Percentiles rank a stretch among this genome's conserved stretches.
Conservation (phyloP, 202 grass and related monocot species). For the Setaria viridis region DNA sequence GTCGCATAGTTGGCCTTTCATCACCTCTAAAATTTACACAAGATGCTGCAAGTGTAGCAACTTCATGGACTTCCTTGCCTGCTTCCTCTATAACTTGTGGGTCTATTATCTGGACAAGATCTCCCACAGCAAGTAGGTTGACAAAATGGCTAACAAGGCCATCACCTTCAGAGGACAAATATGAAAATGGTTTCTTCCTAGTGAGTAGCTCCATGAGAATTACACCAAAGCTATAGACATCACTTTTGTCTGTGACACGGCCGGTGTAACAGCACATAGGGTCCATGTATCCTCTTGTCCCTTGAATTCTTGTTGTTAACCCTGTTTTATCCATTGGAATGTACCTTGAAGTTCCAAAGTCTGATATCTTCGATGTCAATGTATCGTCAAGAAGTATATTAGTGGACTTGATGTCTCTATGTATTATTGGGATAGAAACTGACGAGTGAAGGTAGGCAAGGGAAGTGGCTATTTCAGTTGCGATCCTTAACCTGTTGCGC, state of each 20-base stretch:
- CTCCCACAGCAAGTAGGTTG: not conserved
- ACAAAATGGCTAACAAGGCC: not conserved
- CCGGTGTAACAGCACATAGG: not conserved
- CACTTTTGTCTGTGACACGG: not conserved
- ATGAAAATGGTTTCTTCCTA: not conserved
- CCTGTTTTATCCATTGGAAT: not conserved
- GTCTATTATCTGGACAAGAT: not conserved
- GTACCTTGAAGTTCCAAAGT: not conserved
- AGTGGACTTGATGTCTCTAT: not conserved
- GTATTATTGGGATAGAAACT: not conserved
- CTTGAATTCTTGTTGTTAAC: not conserved
- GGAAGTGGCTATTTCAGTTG: not conserved
- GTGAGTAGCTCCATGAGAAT: not conserved
- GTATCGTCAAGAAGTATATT: not conserved
- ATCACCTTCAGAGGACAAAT: not conserved
- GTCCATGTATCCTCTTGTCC: not conserved
- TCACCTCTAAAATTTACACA: not conserved
- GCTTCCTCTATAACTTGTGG: slow-evolving; percentile 4
- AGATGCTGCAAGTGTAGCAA: not conserved
- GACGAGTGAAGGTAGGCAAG: not conserved
- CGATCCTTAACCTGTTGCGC: not conserved
- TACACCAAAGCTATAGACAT: not conserved
- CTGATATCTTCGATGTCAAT: not conserved
- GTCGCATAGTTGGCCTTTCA: not conserved
- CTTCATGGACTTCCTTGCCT: not conserved